Percentiles rank a stretch among this genome's conserved stretches.
phyloP scores from a whole-genome alignment of 805 yeast species.

The Candida pini region DNA sequence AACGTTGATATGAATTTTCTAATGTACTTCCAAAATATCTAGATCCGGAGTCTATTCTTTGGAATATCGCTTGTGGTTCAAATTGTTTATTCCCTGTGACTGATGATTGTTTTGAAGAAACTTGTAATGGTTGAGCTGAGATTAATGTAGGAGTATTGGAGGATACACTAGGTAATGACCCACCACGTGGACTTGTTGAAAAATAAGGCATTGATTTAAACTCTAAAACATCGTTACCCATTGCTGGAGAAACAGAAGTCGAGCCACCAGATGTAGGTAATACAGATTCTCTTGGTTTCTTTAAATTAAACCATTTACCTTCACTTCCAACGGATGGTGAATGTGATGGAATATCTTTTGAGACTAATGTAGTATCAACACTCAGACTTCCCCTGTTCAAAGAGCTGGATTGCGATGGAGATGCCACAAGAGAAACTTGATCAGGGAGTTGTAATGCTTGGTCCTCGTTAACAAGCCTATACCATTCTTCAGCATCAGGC shows the following conservation, averaged over 20 bases:
- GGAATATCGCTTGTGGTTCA: constrained; percentile 19
- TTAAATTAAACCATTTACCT: constrained; percentile 18
- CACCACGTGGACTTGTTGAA: constrained; percentile 18
- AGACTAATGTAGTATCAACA: constrained; percentile 7
- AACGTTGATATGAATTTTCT: constrained; percentile 43
- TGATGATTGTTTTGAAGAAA: neutral
- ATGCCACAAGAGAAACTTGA: constrained; percentile 11
- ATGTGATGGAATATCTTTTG: constrained; percentile 4
- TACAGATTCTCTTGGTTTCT: constrained; percentile 13
- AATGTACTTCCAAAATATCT: constrained; percentile 63
- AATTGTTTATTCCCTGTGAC: neutral
- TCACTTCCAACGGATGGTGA: constrained; percentile 13
- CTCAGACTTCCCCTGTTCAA: no score
- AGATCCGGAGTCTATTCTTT: constrained; percentile 15
- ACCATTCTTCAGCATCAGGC: constrained; percentile 41
- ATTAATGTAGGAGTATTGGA: neutral
- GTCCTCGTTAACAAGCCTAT: constrained; percentile 9
- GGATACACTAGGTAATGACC: constrained; percentile 4
- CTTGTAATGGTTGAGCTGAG: neutral
- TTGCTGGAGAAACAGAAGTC: constrained; percentile 6
- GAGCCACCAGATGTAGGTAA: constrained; percentile 11
- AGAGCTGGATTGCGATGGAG: constrained; percentile 7
- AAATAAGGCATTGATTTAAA: constrained; percentile 31
- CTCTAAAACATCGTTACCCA: constrained; percentile 18
- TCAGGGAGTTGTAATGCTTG: constrained; percentile 10